Evolutionary conservation across 345 rosid species (phyloP).

Genomic region (Eucalyptus pauciflora): DNA sequence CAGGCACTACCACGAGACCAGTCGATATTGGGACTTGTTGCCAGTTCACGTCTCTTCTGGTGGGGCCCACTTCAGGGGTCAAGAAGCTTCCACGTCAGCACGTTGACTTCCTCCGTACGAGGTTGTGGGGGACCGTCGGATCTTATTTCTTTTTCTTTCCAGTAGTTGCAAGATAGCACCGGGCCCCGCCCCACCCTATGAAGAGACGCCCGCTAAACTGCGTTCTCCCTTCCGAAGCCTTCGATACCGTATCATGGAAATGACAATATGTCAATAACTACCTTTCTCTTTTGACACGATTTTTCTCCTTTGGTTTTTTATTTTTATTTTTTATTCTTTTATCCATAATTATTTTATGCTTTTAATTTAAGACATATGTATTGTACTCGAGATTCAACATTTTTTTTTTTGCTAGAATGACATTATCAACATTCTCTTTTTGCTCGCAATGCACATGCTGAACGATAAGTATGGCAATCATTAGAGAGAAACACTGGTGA

Average conservation of each 20-base stretch:
- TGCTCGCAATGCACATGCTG: not conserved
- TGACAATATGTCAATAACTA: not conserved
- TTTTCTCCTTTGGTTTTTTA: too few species aligned
- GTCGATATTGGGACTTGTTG: too few species aligned
- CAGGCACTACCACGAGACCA: too few species aligned
- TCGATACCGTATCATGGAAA: not conserved
- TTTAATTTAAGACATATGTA: too few species aligned
- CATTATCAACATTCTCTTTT: not conserved
- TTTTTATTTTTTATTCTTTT: too few species aligned
- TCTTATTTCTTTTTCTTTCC: not conserved
- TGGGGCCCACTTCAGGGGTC: not conserved
- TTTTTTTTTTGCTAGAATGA: too few species aligned
- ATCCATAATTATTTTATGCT: too few species aligned
- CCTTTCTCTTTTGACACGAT: not conserved
- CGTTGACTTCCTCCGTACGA: not conserved
- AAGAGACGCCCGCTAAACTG: not conserved
- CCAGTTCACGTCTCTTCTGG: not conserved
- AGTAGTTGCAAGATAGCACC: not conserved
- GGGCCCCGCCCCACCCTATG: not conserved
- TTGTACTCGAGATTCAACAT: too few species aligned
- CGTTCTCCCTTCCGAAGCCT: not conserved
- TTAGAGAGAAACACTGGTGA: accelerated
- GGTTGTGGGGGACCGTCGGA: not conserved
- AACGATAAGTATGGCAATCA: not conserved
- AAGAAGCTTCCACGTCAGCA: slow-evolving; percentile 5